Evolutionary conservation across 257 asterid genomes (phyloP).

Genomic region (Prunella vulgaris): DNA sequence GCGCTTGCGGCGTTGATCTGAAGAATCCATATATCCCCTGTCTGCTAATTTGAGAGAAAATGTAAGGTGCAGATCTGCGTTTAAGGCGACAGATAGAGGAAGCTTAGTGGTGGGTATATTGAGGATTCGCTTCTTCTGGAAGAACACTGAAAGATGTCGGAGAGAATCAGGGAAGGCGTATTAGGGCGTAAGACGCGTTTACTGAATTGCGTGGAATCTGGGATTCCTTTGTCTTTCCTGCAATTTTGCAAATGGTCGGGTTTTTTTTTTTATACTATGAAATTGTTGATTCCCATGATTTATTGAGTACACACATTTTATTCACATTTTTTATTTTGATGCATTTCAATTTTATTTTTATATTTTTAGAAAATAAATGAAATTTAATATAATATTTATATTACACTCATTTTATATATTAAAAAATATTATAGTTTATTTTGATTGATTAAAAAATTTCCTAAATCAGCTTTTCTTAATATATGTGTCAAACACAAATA

Average conservation of each 20-base stretch:
- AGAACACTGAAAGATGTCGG: conserved; percentile 38
- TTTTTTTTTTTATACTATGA: neutral
- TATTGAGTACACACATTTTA: neutral
- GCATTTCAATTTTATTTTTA: too few relatives aligned
- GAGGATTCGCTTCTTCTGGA: conserved; percentile 22
- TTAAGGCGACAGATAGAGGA: conserved; percentile 41
- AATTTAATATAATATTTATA: too few relatives aligned
- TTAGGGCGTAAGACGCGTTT: conserved; percentile 19
- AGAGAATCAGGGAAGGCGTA: conserved; percentile 9
- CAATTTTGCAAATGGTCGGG: conserved; percentile 1
- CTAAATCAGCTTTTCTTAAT: too few relatives aligned
- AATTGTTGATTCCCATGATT: neutral
- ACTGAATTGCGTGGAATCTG: conserved; percentile 3
- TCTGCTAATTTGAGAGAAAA: neutral
- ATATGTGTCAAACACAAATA: too few relatives aligned
- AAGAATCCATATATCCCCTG: conserved; percentile 47
- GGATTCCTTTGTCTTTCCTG: neutral
- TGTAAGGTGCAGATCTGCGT: conserved; percentile 30
- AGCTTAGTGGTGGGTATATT: conserved; percentile 11
- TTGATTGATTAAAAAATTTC: too few relatives aligned
- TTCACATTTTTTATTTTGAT: too few relatives aligned
- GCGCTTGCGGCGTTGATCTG: conserved; percentile 79
- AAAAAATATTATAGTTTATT: too few relatives aligned
- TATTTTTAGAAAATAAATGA: too few relatives aligned
- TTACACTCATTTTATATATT: too few relatives aligned